Conservation (phyloP, 108 stramenopile genomes). For the Nannochloropsis gaditana region DNA sequence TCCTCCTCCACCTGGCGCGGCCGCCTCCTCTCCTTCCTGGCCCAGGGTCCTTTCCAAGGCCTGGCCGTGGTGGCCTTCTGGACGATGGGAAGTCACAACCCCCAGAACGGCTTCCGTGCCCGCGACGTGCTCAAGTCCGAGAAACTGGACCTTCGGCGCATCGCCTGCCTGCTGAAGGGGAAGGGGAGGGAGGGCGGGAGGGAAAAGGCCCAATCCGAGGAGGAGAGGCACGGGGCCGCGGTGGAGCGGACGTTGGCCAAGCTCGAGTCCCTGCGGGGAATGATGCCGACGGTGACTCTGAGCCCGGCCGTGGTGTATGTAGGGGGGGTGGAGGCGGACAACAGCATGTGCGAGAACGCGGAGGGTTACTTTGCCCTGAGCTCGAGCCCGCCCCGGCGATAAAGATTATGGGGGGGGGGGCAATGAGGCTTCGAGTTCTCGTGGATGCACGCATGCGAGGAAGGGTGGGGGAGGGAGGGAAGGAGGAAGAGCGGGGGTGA, state of each 20-base stretch:
- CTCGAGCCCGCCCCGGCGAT: background rate
- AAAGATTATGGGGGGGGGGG: background rate
- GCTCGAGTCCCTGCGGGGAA: background rate
- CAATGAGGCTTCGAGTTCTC: background rate
- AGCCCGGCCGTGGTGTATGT: background rate
- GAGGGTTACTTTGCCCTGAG: background rate
- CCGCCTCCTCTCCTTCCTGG: slow-evolving; percentile 10
- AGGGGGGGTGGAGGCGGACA: background rate
- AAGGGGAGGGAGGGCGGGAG: background rate
- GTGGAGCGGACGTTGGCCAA: background rate
- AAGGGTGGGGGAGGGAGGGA: background rate
- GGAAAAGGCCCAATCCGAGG: background rate
- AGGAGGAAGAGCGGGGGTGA: background rate
- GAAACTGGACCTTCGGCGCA: background rate
- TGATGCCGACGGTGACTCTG: background rate
- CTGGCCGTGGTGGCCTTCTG: background rate
- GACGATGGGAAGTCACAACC: background rate
- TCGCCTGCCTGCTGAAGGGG: background rate
- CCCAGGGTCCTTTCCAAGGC: background rate
- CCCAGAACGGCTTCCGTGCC: background rate
- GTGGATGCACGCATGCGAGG: background rate
- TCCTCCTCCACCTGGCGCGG: background rate
- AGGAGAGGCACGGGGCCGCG: background rate
- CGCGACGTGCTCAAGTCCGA: background rate
- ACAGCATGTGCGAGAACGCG: background rate